Conservation (phyloP, 768 basidiomycete genomes). For the Boletus huronensis region DNA sequence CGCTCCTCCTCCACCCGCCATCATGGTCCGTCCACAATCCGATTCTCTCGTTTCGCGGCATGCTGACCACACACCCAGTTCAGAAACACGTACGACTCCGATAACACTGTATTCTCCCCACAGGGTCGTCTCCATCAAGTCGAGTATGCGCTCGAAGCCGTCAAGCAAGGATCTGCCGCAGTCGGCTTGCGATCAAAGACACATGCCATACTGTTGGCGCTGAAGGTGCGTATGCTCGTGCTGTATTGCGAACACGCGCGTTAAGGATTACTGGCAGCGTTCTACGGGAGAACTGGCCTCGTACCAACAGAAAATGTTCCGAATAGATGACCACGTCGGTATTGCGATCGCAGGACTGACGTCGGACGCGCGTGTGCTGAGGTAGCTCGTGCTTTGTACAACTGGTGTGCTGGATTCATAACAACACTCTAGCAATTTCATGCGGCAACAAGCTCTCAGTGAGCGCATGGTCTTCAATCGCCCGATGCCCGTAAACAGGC, state of each 20-base stretch:
- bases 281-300: constrained; percentile 97
- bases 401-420: neutral
- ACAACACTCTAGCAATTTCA: constrained; percentile 74
- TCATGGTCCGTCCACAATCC: constrained; percentile 29
- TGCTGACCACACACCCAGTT: constrained; percentile 48
- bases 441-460: constrained; percentile 97
- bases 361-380: constrained; percentile 94
- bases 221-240: constrained; percentile 62
- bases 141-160: constrained; percentile 98
- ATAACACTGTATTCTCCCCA: constrained; percentile 96
- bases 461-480: constrained; percentile 95
- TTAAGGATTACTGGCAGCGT: constrained; percentile 51
- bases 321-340: constrained; percentile 99
- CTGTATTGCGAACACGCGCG: neutral
- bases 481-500: constrained; percentile 88
- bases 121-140: constrained; percentile 97
- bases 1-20: constrained; percentile 14
- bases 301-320: constrained; percentile 99
- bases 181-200: constrained; percentile 95
- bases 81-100: constrained; percentile 96
- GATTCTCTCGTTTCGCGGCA: neutral
- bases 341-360: constrained; percentile 99
- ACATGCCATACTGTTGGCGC: constrained; percentile 85
- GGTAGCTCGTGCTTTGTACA: constrained; percentile 44
- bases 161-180: constrained; percentile 99